These are phyloP conservation scores for Aquilaria yunnanensis DNA, from an alignment of 345 rosid species.

Conservation along the genomic window DNA sequence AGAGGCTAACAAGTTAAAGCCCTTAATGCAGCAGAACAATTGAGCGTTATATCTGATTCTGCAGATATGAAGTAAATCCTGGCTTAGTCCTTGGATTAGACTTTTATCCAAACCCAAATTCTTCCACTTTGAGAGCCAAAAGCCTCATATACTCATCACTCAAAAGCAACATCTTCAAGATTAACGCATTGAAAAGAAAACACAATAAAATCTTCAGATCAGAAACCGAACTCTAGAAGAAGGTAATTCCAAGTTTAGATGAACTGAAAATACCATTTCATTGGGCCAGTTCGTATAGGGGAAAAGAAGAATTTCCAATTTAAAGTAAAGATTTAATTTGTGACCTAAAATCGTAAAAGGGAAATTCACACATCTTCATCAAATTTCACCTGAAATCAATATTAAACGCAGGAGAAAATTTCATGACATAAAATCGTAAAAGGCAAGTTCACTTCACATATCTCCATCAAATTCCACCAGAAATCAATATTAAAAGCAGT, in stretches of 20 bases:
- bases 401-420: neutral
- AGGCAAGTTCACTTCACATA: slow-evolving; percentile 11
- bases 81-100: too few relatives aligned
- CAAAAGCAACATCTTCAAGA: too few relatives aligned
- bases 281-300: neutral
- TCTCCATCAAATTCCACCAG: neutral
- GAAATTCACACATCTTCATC: neutral
- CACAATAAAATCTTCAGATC: slow-evolving; percentile 14
- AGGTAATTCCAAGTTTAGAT: slow-evolving; percentile 3
- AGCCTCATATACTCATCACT: too few relatives aligned
- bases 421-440: neutral
- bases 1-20: too few relatives aligned
- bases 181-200: neutral
- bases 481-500: too few relatives aligned
- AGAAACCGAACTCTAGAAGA: slow-evolving; percentile 4
- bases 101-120: too few relatives aligned
- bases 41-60: too few relatives aligned
- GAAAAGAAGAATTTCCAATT: neutral
- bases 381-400: neutral
- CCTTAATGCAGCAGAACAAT: too few relatives aligned
- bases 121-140: too few relatives aligned
- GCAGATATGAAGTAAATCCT: too few relatives aligned
- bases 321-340: too few relatives aligned
- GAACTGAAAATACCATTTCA: neutral
- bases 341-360: neutral